phyloP scores from a whole-genome alignment of 2,329 filamentous ascomycete genomes.

The Trichoderma brevicompactum region DNA sequence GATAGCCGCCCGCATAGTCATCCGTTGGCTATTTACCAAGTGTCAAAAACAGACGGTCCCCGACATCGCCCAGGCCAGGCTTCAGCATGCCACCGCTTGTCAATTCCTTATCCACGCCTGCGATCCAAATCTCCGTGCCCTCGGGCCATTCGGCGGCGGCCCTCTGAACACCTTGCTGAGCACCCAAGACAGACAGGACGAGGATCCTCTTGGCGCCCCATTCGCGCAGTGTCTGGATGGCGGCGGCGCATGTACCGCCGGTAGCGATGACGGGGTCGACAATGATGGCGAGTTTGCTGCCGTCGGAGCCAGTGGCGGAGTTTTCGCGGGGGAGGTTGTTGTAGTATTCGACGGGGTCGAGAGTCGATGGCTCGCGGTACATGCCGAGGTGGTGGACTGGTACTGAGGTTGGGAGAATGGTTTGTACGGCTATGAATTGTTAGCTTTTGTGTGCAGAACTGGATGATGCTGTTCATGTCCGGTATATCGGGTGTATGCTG shows the following conservation, averaged over 20 bases:
- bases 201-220: conserved; percentile 88
- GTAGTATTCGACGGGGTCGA: conserved; percentile 95
- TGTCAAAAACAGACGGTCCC: conserved; percentile 86
- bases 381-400: conserved; percentile 93
- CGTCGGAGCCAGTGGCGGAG: conserved; percentile 38
- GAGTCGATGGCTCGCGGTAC: conserved; percentile 85
- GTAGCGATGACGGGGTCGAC: conserved; percentile 94
- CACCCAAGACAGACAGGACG: conserved; percentile 75
- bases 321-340: conserved; percentile 88
- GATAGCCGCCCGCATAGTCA: not conserved
- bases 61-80: conserved; percentile 87
- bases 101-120: conserved; percentile 74
- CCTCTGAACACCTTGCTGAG: conserved; percentile 67
- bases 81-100: conserved; percentile 86
- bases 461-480: too few relatives aligned
- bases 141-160: conserved; percentile 80
- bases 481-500: not conserved
- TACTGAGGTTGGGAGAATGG: conserved; percentile 77
- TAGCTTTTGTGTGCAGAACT: not conserved
- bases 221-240: conserved; percentile 84
- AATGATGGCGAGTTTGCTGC: conserved; percentile 71
- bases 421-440: conserved; percentile 68
- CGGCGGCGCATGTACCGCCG: conserved; percentile 84
- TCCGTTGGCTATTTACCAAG: conserved; percentile 70
- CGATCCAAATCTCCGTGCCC: conserved; percentile 79